These are phyloP conservation scores for Musa troglodytarum DNA, from an alignment of 176 grass and related monocot genomes.

Conservation along the genomic window DNA sequence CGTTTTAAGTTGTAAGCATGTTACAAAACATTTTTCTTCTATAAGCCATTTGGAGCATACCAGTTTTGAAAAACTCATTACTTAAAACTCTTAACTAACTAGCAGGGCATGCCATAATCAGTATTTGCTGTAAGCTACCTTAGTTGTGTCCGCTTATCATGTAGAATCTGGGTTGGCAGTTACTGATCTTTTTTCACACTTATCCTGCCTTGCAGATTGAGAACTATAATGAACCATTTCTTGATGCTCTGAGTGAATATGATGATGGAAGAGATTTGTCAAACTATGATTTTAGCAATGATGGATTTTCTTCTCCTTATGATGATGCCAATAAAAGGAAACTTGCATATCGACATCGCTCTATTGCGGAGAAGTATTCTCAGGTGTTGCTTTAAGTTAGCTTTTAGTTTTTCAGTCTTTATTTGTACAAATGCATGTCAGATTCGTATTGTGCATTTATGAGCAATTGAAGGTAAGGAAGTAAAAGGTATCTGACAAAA, in stretches of 20 bases:
- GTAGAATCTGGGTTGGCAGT: neutral
- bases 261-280: slow-evolving; percentile 86
- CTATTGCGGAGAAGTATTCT: slow-evolving; percentile 70
- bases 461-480: neutral
- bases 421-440: neutral
- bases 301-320: slow-evolving; percentile 59
- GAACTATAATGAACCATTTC: slow-evolving; percentile 85
- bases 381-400: slow-evolving; percentile 38
- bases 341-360: slow-evolving; percentile 83
- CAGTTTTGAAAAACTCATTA: no score
- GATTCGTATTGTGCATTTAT: neutral
- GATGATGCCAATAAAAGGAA: slow-evolving; percentile 88
- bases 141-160: no score
- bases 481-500: neutral
- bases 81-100: no score
- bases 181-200: slow-evolving; percentile 13
- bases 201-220: slow-evolving; percentile 50
- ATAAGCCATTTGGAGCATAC: neutral
- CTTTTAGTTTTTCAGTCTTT: neutral
- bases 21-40: neutral
- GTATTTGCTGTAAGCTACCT: no score
- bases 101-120: no score
- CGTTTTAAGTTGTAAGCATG: neutral
- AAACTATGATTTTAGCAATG: slow-evolving; percentile 74
- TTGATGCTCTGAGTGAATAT: slow-evolving; percentile 55